Base-by-base conservation (phyloP, 2,329 filamentous ascomycete species). In the Rutstroemia sp. region DNA sequence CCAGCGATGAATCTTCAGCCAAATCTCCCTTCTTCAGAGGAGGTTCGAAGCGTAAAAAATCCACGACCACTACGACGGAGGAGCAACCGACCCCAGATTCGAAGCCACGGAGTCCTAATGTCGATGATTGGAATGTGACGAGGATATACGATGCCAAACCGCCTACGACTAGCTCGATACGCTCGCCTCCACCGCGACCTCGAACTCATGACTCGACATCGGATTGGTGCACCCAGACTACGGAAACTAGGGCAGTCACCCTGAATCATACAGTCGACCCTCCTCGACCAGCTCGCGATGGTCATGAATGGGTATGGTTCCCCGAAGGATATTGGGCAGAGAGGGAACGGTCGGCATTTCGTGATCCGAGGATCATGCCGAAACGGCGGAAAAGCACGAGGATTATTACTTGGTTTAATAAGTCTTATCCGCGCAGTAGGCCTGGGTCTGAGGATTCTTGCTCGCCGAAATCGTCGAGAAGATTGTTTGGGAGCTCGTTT, bases 291-390 rank as follows among this genome's bases (percentile, higher is more conserved):
- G 70, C 81, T 53, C 76, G 70, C 49, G 73, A 77, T 46, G 80
- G 80, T 42, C 74, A 70, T 63, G 81, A 84, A 70, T 84, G 79
- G 81, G 81, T 83, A 23, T 83, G 80, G 81, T 83, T 80, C 65
- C 80, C 81, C 1, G 77, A 76, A 51, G 81, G 81, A 5, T 84
- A 81, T 65, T 83, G 80, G 80, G 81, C 81, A n/a, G 81, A 83
- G 67, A 73, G 81, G n/a, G 71, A 76, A 59, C 60, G 69, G n/a
- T 48, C 34, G 14, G 52, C 25, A 50, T 34, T 14, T 7, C 46
- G 34, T 21, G 12, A 21, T 25, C 21, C 39, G 9, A 21, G 27
- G 16, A 27, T 16, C 5, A 44, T 21, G 16, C 25, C 23, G 21
- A 48, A 51, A 30, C 25, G 44, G 12, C 38, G 38, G 12, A 51